A percentile compares a stretch with the other conserved stretches of the same genome.
These are phyloP conservation scores for Aspergillus sclerotioniger DNA, from an alignment of 495 filamentous ascomycete genomes.

Conservation along the genomic window DNA sequence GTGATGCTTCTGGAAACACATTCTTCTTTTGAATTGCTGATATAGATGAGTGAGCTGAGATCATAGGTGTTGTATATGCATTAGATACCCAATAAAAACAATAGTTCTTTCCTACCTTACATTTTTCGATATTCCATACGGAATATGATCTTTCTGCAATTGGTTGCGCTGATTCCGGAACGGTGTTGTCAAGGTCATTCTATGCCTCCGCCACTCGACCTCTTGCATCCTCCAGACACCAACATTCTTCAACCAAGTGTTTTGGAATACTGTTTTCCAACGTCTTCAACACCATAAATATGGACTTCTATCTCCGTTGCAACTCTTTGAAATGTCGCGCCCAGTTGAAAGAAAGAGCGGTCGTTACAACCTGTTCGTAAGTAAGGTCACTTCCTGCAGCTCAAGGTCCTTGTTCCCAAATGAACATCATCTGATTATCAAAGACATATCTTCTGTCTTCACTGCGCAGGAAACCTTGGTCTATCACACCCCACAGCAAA, in stretches of 20 bases:
- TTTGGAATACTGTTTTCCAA: background rate
- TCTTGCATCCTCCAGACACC: background rate
- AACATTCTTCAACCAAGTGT: background rate
- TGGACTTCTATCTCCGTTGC: constrained; percentile 77
- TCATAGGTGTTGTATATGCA: constrained; percentile 14
- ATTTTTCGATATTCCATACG: background rate
- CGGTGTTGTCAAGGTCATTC: background rate
- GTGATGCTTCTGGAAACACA: constrained; percentile 83
- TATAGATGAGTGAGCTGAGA: constrained; percentile 10
- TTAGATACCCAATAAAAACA: constrained; percentile 18
- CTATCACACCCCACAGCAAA: constrained; percentile 57
- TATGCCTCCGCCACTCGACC: background rate
- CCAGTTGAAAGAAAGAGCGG: constrained; percentile 70
- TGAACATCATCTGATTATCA: constrained; percentile 11
- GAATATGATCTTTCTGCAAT: too few relatives aligned
- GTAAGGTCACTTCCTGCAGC: constrained; percentile 11
- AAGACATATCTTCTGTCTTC: constrained; percentile 86
- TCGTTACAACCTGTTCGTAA: constrained; percentile 91
- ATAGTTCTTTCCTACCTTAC: constrained; percentile 5
- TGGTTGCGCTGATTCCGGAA: too few relatives aligned
- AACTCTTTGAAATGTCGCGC: constrained; percentile 77
- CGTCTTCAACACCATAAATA: constrained; percentile 21
- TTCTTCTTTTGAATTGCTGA: constrained; percentile 74
- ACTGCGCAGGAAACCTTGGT: constrained; percentile 68
- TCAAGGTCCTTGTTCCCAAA: background rate